Base-by-base conservation (phyloP, 345 rosid species). In the Salix purpurea region DNA sequence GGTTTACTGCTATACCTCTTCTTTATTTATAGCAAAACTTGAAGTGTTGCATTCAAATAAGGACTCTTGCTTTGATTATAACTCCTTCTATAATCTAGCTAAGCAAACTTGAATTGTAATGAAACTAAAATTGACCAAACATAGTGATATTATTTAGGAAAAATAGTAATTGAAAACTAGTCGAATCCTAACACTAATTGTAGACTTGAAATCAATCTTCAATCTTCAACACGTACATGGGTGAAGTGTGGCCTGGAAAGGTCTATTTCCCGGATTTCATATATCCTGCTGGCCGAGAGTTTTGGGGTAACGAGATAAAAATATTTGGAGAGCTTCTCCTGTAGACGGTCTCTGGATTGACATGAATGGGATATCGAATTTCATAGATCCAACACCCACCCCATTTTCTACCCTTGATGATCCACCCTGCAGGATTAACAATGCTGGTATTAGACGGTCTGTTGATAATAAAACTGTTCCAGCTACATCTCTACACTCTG, bases 341-440 rank as follows among this genome's bases (percentile, higher is more conserved):
- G 30, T 88, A 23, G 97, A 92, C 76, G 97, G 95, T 67, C 46
- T 91, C 56, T 92, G 97, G 97, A 50, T 92, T 56, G 97, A 92
- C 83, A 92, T 92, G 97, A 92, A 92, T 15, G 95, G 91, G 85
- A 0, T 88, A 18, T 82, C 95, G 26, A 92, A 88, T 77, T 92
- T 91, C 84, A 82, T 84, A 6, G 84, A 90, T 26, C 75, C 93
- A 48, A 73, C 86, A 24, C 70, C 82, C 5, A 69, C 54, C 14
- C 88, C 85, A 69, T 71, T 56, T 65, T 89, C 93, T 6, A 76
- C 85, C 23, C 81, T 88, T 0, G 97, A 92, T 77, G 76, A 83
- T 61, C 97, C 95, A 60, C 90, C 93, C 28, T 92, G 88, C 93
- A 80, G 78, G 73, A 92, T 92, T 32, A 92, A 92, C 85, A 88